These are phyloP conservation scores for Cryphonectria carpinicola DNA, from an alignment of 2,329 filamentous ascomycete species.

Conservation along the genomic window DNA sequence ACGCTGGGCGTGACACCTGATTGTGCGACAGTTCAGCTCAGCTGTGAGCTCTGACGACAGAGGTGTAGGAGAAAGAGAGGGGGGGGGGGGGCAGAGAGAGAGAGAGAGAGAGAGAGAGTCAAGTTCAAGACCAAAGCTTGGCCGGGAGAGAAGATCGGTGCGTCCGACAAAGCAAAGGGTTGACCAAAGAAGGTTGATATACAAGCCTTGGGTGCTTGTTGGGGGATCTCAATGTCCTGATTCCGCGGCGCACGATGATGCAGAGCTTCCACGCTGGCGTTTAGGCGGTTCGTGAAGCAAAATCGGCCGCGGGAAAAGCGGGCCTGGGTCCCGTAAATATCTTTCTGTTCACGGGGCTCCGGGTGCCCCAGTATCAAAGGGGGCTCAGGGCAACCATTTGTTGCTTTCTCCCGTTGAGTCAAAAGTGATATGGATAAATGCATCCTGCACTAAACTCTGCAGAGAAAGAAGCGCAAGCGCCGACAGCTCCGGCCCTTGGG, in stretches of 20 bases:
- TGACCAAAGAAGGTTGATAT: background rate
- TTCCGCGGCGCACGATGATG: background rate
- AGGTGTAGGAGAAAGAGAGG: background rate
- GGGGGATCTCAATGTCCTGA: background rate
- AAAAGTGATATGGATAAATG: constrained; percentile 3
- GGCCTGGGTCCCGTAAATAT: constrained; percentile 22
- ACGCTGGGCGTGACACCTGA: constrained; percentile 16
- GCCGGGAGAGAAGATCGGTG: background rate
- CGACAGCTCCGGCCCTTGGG: constrained; percentile 8
- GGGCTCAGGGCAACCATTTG: background rate
- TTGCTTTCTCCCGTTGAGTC: background rate
- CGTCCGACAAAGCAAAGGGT: background rate
- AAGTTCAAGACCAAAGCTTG: constrained; percentile 13
- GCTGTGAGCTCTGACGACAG: background rate
- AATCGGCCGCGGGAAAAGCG: constrained; percentile 18
- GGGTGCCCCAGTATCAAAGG: constrained; percentile 9
- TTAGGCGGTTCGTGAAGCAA: constrained; percentile 16
- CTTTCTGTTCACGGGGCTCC: constrained; percentile 16
- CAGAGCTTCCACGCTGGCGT: constrained; percentile 16
- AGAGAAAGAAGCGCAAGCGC: background rate
- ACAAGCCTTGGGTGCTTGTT: background rate
- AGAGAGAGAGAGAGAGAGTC: background rate
- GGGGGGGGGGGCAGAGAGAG: too few species aligned
- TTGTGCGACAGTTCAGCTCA: constrained; percentile 11
- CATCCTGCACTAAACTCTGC: background rate